phyloP scores from a whole-genome alignment of 2,329 filamentous ascomycete genomes.

The Pestalotiopsis fici region DNA sequence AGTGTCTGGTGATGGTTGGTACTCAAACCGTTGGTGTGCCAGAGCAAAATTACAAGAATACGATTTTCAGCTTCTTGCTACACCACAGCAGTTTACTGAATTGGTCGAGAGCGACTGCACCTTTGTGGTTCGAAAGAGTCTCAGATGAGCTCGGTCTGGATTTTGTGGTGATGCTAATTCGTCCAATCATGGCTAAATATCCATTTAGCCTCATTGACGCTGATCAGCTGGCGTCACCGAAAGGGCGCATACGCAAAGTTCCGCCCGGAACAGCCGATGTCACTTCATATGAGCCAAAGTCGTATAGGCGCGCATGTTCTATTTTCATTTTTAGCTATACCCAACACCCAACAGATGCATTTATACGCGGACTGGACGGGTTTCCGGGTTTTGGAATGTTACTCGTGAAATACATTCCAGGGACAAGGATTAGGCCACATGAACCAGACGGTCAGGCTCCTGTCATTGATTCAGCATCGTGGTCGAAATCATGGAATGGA shows the following conservation, averaged over 20 bases:
- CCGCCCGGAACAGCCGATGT: background rate
- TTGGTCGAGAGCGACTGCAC: background rate
- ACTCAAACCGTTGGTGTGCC: no score
- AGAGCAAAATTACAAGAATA: no score
- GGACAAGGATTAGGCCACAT: no score
- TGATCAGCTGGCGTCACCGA: constrained; percentile 5
- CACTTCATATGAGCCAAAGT: background rate
- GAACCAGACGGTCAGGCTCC: no score
- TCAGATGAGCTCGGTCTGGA: background rate
- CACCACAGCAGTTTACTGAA: background rate
- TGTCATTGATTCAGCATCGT: no score
- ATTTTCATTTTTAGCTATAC: background rate
- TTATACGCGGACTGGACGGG: background rate
- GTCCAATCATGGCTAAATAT: background rate
- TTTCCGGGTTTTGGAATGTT: background rate
- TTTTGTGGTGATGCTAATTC: background rate
- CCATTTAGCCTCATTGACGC: constrained; percentile 14
- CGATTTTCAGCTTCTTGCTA: background rate
- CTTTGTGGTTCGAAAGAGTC: background rate
- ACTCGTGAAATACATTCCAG: background rate
- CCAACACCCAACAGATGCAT: background rate
- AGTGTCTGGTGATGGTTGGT: no score
- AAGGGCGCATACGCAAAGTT: background rate
- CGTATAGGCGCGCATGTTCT: background rate
- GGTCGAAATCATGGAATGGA: no score